Evolutionary conservation across 441 rosid genomes (phyloP).

Genomic region (Gossypium trilobum): DNA sequence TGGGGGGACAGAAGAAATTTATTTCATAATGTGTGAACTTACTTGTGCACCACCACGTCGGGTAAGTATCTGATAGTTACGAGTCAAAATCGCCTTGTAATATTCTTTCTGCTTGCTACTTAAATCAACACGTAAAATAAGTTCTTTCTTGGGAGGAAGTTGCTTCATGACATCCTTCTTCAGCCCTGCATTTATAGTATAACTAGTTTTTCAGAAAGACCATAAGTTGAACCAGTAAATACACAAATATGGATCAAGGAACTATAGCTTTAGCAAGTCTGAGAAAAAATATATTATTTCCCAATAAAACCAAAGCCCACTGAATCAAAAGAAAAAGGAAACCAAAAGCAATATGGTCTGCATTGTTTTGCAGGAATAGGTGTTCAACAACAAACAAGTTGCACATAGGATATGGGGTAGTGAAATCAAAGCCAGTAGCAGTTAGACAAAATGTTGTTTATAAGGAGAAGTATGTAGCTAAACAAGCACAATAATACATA

Average conservation of each 20-base stretch:
- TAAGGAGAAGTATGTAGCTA: neutral
- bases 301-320: neutral
- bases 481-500: neutral
- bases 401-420: neutral
- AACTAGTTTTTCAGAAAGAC: slow-evolving; percentile 14
- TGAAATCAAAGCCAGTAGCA: neutral
- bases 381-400: neutral
- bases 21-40: slow-evolving; percentile 17
- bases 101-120: slow-evolving; percentile 91
- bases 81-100: slow-evolving; percentile 92
- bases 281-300: neutral
- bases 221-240: neutral
- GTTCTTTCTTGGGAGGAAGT: slow-evolving; percentile 97
- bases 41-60: slow-evolving; percentile 96
- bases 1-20: neutral
- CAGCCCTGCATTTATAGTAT: slow-evolving; percentile 55
- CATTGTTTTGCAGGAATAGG: neutral
- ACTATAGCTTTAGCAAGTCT: neutral
- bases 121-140: slow-evolving; percentile 85
- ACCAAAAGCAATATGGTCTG: neutral
- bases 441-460: neutral
- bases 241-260: neutral
- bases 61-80: slow-evolving; percentile 86
- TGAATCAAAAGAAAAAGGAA: neutral
- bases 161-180: slow-evolving; percentile 98